These are phyloP conservation scores for Bauhinia variegata DNA, from an alignment of 306 rosid species.

Conservation along the genomic window DNA sequence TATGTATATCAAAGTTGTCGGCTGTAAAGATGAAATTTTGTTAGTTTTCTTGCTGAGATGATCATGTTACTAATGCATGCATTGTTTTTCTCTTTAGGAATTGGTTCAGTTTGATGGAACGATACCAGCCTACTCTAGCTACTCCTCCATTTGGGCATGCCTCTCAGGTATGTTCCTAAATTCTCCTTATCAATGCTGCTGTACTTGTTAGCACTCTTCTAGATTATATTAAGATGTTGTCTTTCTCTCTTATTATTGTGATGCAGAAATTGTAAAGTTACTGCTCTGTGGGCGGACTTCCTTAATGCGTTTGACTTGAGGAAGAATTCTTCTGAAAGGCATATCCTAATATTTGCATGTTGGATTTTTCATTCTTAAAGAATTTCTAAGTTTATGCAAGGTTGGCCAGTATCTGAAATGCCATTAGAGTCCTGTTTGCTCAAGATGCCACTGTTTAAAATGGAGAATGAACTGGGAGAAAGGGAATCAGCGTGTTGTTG, in stretches of 20 bases:
- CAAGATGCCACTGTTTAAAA: slow-evolving; percentile 60
- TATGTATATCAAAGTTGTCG: too few relatives aligned
- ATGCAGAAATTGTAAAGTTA: slow-evolving; percentile 63
- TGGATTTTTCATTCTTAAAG: slow-evolving; percentile 66
- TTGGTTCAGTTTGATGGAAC: slow-evolving; percentile 63
- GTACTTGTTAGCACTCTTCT: background rate
- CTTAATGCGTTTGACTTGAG: slow-evolving; percentile 63
- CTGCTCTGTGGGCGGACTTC: slow-evolving; percentile 66
- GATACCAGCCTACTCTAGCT: slow-evolving; percentile 66
- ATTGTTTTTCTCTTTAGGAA: slow-evolving; percentile 35
- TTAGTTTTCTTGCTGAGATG: background rate
- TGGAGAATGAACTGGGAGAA: slow-evolving; percentile 64
- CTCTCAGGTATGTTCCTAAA: slow-evolving; percentile 51
- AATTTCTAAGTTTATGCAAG: slow-evolving; percentile 64
- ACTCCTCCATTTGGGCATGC: slow-evolving; percentile 81
- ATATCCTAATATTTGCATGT: slow-evolving; percentile 60
- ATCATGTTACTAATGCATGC: too few relatives aligned
- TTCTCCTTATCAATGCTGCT: background rate
- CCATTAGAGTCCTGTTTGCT: slow-evolving; percentile 49
- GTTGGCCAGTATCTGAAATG: slow-evolving; percentile 56
- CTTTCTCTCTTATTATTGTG: slow-evolving; percentile 12
- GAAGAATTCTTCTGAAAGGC: slow-evolving; percentile 65
- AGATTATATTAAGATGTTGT: background rate
- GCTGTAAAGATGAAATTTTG: too few relatives aligned
- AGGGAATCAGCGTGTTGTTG: slow-evolving; percentile 58